These are phyloP conservation scores for Nakazawaea ambrosiae DNA, from an alignment of 805 yeast species.

Conservation along the genomic window DNA sequence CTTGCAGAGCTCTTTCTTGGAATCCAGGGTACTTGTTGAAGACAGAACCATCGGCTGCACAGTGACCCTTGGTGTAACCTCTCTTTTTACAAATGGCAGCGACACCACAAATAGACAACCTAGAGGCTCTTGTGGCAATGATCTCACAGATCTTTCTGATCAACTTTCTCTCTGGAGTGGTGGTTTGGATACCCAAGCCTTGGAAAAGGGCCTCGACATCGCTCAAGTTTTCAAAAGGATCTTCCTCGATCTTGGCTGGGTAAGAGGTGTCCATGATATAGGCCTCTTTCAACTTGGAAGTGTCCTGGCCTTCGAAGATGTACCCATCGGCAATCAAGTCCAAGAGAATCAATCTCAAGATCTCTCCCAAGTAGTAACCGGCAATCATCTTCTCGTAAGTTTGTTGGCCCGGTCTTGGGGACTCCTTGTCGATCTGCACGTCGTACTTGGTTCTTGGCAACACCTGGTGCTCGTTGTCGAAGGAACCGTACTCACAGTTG, in stretches of 20 bases:
- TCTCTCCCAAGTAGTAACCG: constrained; percentile 93
- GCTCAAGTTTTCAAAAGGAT: constrained; percentile 75
- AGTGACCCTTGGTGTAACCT: constrained; percentile 67
- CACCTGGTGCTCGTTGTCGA: constrained; percentile 79
- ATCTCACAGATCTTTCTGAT: constrained; percentile 79
- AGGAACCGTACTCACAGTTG: constrained; percentile 97
- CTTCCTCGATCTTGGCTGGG: constrained; percentile 83
- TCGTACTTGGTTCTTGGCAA: constrained; percentile 92
- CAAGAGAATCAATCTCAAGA: constrained; percentile 70
- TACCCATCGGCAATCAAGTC: constrained; percentile 62
- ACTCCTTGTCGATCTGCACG: constrained; percentile 66
- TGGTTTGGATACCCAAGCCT: constrained; percentile 56
- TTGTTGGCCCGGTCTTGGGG: constrained; percentile 97
- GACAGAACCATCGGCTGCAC: constrained; percentile 97
- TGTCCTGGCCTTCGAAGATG: constrained; percentile 66
- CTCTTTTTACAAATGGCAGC: constrained; percentile 91
- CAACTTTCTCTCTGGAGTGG: constrained; percentile 71
- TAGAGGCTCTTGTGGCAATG: constrained; percentile 87
- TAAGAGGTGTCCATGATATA: constrained; percentile 85
- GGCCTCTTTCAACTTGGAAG: constrained; percentile 50
- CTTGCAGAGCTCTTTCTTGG: constrained; percentile 82
- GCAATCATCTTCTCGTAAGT: constrained; percentile 95
- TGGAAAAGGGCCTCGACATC: constrained; percentile 66
- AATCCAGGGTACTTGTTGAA: constrained; percentile 91
- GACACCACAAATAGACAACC: constrained; percentile 89